Evolutionary conservation across 2,329 filamentous ascomycete species (phyloP).

Genomic region (Penicillium expansum): DNA sequence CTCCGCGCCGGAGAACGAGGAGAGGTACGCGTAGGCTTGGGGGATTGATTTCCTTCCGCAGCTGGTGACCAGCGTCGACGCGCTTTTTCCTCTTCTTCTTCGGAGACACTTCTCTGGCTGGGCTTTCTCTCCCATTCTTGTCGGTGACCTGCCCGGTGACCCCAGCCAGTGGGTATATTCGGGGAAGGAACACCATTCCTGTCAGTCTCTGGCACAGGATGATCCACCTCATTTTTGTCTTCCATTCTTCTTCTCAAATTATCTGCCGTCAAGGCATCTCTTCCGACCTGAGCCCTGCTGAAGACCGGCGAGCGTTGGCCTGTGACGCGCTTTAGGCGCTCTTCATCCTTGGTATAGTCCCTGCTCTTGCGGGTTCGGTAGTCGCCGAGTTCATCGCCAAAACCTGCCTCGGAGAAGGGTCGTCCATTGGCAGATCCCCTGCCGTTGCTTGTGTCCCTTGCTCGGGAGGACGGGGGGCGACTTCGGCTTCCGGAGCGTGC

Average conservation of each 20-base stretch:
- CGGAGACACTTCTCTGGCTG: conserved; percentile 22
- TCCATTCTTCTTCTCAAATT: conserved; percentile 39
- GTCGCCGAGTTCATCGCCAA: conserved; percentile 35
- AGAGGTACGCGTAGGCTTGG: conserved; percentile 30
- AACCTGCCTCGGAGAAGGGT: conserved; percentile 32
- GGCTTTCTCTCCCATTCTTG: conserved; percentile 39
- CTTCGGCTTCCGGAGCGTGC: conserved; percentile 19
- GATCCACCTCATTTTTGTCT: conserved; percentile 19
- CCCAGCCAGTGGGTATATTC: conserved; percentile 41
- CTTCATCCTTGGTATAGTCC: conserved; percentile 39
- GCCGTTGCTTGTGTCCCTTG: conserved; percentile 17
- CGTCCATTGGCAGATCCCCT: conserved; percentile 17
- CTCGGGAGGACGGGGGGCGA: conserved; percentile 27
- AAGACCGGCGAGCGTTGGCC: conserved; percentile 41
- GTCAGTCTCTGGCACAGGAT: conserved; percentile 20
- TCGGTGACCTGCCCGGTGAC: conserved; percentile 31
- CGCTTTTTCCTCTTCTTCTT: conserved; percentile 14
- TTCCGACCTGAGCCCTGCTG: conserved; percentile 38
- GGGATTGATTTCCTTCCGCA: conserved; percentile 30
- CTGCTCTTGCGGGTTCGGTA: conserved; percentile 34
- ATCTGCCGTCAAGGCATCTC: conserved; percentile 34
- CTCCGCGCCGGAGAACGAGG: conserved; percentile 32
- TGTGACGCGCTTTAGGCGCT: conserved; percentile 40
- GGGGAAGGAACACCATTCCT: conserved; percentile 31
- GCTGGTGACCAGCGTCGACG: conserved; percentile 16